phyloP scores from a whole-genome alignment of 371 early-diverging fungal genomes.

The Neoconidiobolus thromboides region DNA sequence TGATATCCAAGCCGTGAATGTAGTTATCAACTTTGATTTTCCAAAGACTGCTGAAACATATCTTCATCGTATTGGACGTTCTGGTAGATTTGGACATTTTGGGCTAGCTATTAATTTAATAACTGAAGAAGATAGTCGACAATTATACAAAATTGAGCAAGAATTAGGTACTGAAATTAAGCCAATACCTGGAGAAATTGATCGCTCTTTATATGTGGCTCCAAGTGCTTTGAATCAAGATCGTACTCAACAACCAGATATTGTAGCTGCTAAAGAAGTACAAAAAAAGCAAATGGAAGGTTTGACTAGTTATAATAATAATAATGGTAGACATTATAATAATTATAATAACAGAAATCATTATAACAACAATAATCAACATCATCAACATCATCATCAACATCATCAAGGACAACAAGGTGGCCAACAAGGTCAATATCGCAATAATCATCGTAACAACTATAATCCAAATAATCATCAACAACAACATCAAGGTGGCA shows the following conservation, averaged over 20 bases:
- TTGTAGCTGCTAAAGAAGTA: constrained; percentile 23
- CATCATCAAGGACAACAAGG: too few relatives aligned
- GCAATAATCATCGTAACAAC: too few relatives aligned
- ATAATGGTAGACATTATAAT: too few relatives aligned
- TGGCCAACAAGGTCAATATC: too few relatives aligned
- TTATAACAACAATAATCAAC: too few relatives aligned
- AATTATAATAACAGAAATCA: too few relatives aligned
- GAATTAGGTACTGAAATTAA: constrained; percentile 93
- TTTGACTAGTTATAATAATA: too few relatives aligned
- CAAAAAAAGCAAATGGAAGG: constrained; percentile 17
- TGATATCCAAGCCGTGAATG: constrained; percentile 97
- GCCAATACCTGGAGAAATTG: constrained; percentile 88
- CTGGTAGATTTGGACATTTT: constrained; percentile 94
- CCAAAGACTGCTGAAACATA: constrained; percentile 98
- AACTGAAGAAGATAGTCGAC: constrained; percentile 89
- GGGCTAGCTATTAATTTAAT: constrained; percentile 96
- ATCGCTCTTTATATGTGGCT: constrained; percentile 72
- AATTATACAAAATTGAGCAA: constrained; percentile 89
- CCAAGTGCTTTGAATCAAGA: constrained; percentile 35
- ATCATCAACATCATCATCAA: too few relatives aligned
- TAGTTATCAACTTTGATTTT: constrained; percentile 99
- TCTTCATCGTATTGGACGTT: constrained; percentile 96
- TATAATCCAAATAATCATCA: too few relatives aligned
- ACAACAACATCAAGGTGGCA: too few relatives aligned
- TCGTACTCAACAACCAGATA: constrained; percentile 21